phyloP scores from a whole-genome alignment of 306 rosid species.

The Alnus rubra region DNA sequence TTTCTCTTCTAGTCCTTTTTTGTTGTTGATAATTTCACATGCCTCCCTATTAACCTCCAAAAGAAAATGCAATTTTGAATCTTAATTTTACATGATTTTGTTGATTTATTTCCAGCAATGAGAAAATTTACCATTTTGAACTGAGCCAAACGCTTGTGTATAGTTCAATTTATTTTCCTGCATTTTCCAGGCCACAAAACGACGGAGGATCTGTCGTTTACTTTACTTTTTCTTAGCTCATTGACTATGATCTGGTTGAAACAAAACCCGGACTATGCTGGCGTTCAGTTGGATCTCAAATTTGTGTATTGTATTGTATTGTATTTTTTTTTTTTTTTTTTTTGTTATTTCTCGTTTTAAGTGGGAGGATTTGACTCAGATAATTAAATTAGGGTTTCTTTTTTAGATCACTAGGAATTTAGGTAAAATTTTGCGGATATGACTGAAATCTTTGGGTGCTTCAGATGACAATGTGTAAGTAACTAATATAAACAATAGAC shows the following conservation, averaged over 20 bases:
- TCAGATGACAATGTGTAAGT: not conserved
- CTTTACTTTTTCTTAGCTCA: not conserved
- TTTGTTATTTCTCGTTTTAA: not conserved
- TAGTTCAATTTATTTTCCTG: not conserved
- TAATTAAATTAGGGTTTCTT: not conserved
- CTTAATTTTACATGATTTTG: not conserved
- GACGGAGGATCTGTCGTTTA: constrained; percentile 4
- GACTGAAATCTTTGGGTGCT: not conserved
- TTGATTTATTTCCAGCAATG: not conserved
- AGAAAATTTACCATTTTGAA: not conserved
- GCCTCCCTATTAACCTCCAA: not conserved
- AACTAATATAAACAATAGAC: not conserved
- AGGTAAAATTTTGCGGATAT: not conserved
- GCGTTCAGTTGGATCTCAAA: constrained; percentile 7
- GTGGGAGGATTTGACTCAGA: not conserved
- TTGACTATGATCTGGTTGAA: constrained; percentile 14
- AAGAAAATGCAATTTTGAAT: not conserved
- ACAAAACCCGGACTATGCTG: not conserved
- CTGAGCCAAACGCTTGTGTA: not conserved
- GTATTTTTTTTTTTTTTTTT: not conserved
- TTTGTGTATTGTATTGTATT: not conserved
- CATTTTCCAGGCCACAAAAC: constrained; percentile 21
- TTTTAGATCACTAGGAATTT: not conserved
- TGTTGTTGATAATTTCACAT: not conserved
- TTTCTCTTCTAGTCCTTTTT: not conserved